phyloP scores from a whole-genome alignment of 257 asterid genomes.

The Leonotis leonurus region DNA sequence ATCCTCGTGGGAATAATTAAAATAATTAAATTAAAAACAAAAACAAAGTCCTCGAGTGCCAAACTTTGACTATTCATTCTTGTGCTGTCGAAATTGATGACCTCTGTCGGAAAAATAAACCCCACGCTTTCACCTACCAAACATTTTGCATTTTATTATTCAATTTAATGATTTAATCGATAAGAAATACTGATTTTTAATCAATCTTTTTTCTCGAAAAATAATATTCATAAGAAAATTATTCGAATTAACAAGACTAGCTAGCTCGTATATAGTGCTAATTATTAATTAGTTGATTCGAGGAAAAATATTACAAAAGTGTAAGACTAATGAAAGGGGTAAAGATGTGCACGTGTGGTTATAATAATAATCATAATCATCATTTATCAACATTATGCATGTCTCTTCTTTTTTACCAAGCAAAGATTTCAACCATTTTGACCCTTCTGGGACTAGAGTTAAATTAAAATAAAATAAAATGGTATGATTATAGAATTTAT shows the following conservation, averaged over 20 bases:
- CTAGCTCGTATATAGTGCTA: background rate
- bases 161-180: background rate
- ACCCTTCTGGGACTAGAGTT: too few species aligned
- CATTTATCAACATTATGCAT: background rate
- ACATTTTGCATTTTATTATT: background rate
- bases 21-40: background rate
- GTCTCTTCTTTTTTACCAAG: background rate
- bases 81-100: slow-evolving; percentile 30
- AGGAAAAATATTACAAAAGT: too few species aligned
- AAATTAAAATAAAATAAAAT: too few species aligned
- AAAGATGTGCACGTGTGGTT: slow-evolving; percentile 53
- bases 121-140: slow-evolving; percentile 10
- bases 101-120: background rate
- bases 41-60: slow-evolving; percentile 33
- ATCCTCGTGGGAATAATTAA: slow-evolving; percentile 15
- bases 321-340: slow-evolving; percentile 6
- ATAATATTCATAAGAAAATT: too few species aligned
- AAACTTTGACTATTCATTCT: slow-evolving; percentile 27
- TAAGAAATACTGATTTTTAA: too few species aligned
- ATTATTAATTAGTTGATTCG: background rate
- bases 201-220: background rate
- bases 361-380: slow-evolving; percentile 18
- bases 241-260: background rate
- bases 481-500: slow-evolving; percentile 24
- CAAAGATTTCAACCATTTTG: slow-evolving; percentile 20